phyloP scores from a whole-genome alignment of 2,329 filamentous ascomycete species.

The Diaporthe sp. region DNA sequence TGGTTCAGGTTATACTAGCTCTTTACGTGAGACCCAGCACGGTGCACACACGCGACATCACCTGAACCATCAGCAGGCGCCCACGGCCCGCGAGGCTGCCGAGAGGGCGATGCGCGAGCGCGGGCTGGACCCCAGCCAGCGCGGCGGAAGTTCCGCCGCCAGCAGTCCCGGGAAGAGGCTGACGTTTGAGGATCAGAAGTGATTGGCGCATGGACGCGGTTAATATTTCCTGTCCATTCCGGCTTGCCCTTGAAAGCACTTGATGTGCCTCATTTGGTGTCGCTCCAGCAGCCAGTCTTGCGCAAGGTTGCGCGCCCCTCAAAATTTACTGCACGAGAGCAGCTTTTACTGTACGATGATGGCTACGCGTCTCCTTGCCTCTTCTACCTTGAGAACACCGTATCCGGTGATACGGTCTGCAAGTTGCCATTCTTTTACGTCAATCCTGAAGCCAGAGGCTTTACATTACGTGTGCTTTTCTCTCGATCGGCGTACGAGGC shows the following conservation, averaged over 20 bases:
- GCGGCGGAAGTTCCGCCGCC: slow-evolving; percentile 54
- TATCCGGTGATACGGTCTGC: background rate
- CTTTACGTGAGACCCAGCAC: slow-evolving; percentile 53
- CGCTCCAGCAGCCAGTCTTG: background rate
- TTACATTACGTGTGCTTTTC: background rate
- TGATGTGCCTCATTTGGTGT: background rate
- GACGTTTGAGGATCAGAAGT: slow-evolving; percentile 69
- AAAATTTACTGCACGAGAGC: background rate
- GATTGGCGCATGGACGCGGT: background rate
- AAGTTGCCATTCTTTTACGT: background rate
- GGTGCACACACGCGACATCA: slow-evolving; percentile 42
- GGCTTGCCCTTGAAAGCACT: background rate
- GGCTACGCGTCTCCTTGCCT: background rate
- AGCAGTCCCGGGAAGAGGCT: slow-evolving; percentile 65
- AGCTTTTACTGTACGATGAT: slow-evolving; percentile 10
- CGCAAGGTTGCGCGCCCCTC: background rate
- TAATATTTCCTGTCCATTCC: background rate
- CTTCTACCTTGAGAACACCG: background rate
- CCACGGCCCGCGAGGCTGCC: slow-evolving; percentile 65
- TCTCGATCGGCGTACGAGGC: slow-evolving; percentile 11
- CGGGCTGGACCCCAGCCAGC: slow-evolving; percentile 64
- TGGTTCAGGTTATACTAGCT: slow-evolving; percentile 53
- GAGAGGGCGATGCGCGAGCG: slow-evolving; percentile 75
- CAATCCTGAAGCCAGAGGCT: background rate
- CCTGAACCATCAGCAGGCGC: slow-evolving; percentile 50